These are phyloP conservation scores for Cercophora sp. DNA, from an alignment of 495 filamentous ascomycete genomes.

Conservation along the genomic window DNA sequence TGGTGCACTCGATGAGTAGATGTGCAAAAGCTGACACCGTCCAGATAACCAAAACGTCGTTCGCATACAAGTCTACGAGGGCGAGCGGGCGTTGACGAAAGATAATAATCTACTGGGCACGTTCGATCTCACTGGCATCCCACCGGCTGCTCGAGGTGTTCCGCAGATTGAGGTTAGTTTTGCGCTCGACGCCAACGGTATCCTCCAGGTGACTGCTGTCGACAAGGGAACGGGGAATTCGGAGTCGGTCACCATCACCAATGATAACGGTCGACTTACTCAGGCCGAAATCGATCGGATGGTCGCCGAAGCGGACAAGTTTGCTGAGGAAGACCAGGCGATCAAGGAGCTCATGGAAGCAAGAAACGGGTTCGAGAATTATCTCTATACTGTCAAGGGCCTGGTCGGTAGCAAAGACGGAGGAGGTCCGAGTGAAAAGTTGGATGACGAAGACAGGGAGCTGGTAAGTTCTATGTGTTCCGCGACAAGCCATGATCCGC, in stretches of 20 bases:
- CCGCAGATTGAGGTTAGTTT: constrained; percentile 95
- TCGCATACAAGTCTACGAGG: constrained; percentile 90
- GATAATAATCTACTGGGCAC: constrained; percentile 92
- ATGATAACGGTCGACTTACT: constrained; percentile 83
- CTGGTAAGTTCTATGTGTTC: constrained; percentile 54
- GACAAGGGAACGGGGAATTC: constrained; percentile 92
- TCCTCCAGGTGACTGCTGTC: constrained; percentile 82
- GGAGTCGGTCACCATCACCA: constrained; percentile 86
- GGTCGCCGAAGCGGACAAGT: constrained; percentile 90
- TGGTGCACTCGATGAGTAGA: too few species aligned
- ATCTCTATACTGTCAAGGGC: constrained; percentile 95
- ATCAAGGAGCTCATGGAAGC: constrained; percentile 81
- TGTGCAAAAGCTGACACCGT: too few species aligned
- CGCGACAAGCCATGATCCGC: too few species aligned
- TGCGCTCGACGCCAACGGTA: constrained; percentile 91
- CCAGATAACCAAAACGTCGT: constrained; percentile 94
- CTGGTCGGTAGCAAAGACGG: constrained; percentile 72
- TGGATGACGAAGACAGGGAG: constrained; percentile 93
- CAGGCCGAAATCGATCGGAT: constrained; percentile 93
- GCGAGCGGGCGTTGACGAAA: constrained; percentile 86
- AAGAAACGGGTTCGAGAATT: constrained; percentile 96
- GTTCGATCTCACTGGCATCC: constrained; percentile 90
- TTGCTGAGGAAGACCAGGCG: constrained; percentile 91
- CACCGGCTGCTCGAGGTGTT: constrained; percentile 83
- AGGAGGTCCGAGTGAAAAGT: constrained; percentile 86